phyloP scores from a whole-genome alignment of 169 alveolate species.

The Hepatocystis sp. region DNA sequence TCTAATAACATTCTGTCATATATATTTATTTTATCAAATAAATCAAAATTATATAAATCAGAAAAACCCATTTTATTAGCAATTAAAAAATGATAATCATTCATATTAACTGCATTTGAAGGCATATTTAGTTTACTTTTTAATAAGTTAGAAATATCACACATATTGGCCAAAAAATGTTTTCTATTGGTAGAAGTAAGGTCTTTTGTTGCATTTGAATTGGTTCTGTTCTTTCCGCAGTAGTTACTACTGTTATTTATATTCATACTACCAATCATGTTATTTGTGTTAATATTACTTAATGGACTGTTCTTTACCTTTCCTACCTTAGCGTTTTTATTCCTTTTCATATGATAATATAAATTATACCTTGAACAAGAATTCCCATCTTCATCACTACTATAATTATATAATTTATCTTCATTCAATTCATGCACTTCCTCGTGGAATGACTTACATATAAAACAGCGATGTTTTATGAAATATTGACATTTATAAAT shows the following conservation, averaged over 20 bases:
- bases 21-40: conserved; percentile 62
- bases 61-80: conserved; percentile 13
- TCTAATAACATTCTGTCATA: conserved; percentile 67
- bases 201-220: background rate
- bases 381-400: conserved; percentile 16
- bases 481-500: conserved; percentile 67
- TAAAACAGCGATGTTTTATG: conserved; percentile 60
- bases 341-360: conserved; percentile 28
- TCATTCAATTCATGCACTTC: conserved; percentile 3
- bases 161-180: background rate
- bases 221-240: background rate
- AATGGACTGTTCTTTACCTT: conserved; percentile 9
- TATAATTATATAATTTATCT: conserved; percentile 1
- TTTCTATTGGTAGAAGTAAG: background rate
- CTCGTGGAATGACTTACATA: conserved; percentile 56
- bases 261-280: background rate
- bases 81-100: conserved; percentile 39
- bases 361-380: conserved; percentile 14
- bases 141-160: conserved; percentile 32
- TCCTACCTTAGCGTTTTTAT: conserved; percentile 15
- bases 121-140: conserved; percentile 28
- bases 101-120: too few relatives aligned
- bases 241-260: background rate
- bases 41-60: conserved; percentile 51
- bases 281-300: background rate